Percentiles rank a stretch among this genome's conserved stretches.
phyloP scores from a whole-genome alignment of 345 rosid genomes.

The Luvunga scandens region DNA sequence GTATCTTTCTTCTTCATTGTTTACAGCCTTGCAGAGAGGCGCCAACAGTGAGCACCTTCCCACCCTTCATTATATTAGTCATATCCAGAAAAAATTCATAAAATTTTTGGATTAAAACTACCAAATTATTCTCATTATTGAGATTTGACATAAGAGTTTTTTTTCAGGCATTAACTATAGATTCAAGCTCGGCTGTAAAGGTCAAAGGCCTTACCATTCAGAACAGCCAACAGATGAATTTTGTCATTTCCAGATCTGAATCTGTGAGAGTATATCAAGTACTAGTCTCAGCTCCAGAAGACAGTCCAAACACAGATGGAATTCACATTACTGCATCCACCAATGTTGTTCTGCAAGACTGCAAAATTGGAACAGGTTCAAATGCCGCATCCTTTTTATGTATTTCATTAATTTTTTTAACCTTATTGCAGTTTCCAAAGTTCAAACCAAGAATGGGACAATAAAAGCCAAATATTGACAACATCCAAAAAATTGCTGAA shows the following conservation, averaged over 20 bases:
- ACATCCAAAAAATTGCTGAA: background rate
- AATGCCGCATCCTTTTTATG: slow-evolving; percentile 2
- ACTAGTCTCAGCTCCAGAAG: slow-evolving; percentile 72
- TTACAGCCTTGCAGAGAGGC: slow-evolving; percentile 92
- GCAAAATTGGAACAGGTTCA: slow-evolving; percentile 97
- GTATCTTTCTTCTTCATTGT: slow-evolving; percentile 20
- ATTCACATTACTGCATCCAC: slow-evolving; percentile 83
- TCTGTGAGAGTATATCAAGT: slow-evolving; percentile 64
- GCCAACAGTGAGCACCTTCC: slow-evolving; percentile 59
- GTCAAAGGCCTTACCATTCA: slow-evolving; percentile 77
- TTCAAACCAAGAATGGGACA: background rate
- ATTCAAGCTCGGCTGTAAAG: slow-evolving; percentile 71
- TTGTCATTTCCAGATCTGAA: slow-evolving; percentile 64
- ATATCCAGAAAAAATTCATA: slow-evolving; percentile 9
- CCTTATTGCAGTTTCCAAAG: background rate
- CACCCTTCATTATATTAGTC: slow-evolving; percentile 6
- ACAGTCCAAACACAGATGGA: slow-evolving; percentile 98
- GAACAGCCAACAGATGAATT: slow-evolving; percentile 96
- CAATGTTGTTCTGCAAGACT: slow-evolving; percentile 68
- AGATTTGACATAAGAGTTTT: slow-evolving; percentile 19
- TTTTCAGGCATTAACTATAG: slow-evolving; percentile 86
- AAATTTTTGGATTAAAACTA: background rate
- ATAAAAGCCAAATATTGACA: background rate
- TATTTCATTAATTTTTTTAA: background rate
- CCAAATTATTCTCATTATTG: background rate